These are phyloP conservation scores for Podila verticillata DNA, from an alignment of 192 early-diverging fungal genomes.

Conservation along the genomic window DNA sequence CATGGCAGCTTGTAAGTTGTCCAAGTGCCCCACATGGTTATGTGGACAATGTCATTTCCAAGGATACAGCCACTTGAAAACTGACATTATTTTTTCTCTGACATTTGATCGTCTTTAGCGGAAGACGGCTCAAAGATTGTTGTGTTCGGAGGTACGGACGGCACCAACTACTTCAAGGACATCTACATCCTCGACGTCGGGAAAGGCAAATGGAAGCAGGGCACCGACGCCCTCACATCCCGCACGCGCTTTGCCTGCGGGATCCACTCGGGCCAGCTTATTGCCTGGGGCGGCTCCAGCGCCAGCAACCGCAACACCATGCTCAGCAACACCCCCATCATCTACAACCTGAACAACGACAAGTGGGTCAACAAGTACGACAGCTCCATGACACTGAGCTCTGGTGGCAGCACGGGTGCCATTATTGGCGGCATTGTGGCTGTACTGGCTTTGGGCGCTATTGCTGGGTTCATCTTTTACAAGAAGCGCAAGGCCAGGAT, in stretches of 20 bases:
- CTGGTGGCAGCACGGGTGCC: not conserved
- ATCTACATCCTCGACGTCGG: constrained; percentile 30
- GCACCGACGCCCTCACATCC: not conserved
- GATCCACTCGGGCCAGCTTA: constrained; percentile 18
- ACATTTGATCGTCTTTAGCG: not conserved
- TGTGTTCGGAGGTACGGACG: constrained; percentile 34
- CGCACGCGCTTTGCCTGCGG: constrained; percentile 39
- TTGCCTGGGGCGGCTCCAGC: constrained; percentile 36
- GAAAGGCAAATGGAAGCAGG: constrained; percentile 7
- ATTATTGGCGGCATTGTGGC: not conserved
- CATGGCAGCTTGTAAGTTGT: not conserved
- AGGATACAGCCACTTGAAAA: not conserved
- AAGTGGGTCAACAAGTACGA: not conserved
- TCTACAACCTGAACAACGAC: not conserved
- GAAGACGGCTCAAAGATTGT: constrained; percentile 34
- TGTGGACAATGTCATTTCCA: not conserved
- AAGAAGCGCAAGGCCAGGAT: not conserved
- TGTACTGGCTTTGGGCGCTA: not conserved
- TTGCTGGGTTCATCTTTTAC: not conserved
- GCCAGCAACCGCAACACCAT: constrained; percentile 7
- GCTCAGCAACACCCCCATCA: not conserved
- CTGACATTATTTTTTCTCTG: not conserved
- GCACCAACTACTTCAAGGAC: not conserved
- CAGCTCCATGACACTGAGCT: not conserved
- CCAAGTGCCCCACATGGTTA: not conserved